Evolutionary conservation across 129 eudicot species (phyloP), one percentile per base, ranked within the genome.

Genomic region (Pittosporum tobira): DNA sequence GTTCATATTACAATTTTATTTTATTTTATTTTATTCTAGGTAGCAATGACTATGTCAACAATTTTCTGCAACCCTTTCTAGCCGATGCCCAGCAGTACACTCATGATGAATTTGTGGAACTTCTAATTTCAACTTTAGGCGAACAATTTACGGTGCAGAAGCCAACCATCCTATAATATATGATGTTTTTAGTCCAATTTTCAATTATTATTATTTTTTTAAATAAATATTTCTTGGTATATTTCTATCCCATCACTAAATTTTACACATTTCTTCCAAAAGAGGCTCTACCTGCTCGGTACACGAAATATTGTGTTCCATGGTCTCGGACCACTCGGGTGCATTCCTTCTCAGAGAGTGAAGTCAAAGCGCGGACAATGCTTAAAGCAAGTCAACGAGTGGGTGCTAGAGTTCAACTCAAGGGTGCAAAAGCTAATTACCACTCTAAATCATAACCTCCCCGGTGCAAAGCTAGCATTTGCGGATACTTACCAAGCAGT

Each of bases 261-360:
- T 34, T 22, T 0, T 14, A 37, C 38, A 47, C 4, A 25, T 18
- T 57, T 62, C n/a, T 21, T 48, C n/a, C 7, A 16, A 9, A 73
- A 89, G 97, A 85, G 81, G 57, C 84, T 89, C 18, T 69, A 89
- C 66, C 65, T 59, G 70, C 74, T 82, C 2, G 97, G 97, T 15
- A 95, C 95, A 29, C 70, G 97, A 68, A 82, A 75, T 68, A 78
- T 89, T 66, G 66, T 82, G 21, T 89, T 85, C 48, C 97, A 89
- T 63, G 97, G 97, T 12, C 86, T 89, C 2, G 93, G 97, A 3
- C 97, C 97, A 16, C 83, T 89, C 0, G 97, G 97, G 16, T 89
- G 97, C 80, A 89, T 89, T 34, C 97, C 97, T 25, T 85, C 97
- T 1, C 97, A 89, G 62, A 74, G 97, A 59, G 86, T 73, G 25